Evolutionary conservation across 116 monocot genomes (phyloP).

Genomic region (Posidonia oceanica): DNA sequence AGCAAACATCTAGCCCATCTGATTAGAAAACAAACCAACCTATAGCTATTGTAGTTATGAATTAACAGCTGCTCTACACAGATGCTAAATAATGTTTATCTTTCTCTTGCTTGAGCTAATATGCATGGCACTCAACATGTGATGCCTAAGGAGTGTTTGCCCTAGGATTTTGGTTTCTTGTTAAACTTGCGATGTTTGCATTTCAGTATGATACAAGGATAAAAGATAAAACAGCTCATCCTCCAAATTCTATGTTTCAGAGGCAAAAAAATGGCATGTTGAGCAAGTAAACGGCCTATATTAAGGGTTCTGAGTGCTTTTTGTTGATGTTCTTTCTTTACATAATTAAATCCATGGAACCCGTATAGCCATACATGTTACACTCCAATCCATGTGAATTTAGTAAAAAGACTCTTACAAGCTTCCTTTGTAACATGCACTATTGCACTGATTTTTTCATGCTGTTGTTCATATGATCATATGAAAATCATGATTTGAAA

Average conservation of each 20-base stretch:
- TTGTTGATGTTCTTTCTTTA: no score
- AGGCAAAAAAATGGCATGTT: not conserved
- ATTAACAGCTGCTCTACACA: not conserved
- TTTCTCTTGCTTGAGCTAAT: no score
- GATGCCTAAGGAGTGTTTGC: not conserved
- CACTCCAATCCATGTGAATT: no score
- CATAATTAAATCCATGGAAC: no score
- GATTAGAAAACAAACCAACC: not conserved
- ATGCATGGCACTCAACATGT: no score
- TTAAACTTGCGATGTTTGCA: not conserved
- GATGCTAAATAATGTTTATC: no score
- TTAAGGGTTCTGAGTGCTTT: no score
- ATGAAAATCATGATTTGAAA: conserved; percentile 1
- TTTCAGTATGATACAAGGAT: not conserved
- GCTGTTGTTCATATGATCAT: not conserved
- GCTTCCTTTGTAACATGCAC: not conserved
- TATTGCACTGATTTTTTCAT: not conserved
- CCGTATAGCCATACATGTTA: no score
- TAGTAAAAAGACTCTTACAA: no score
- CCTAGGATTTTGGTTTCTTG: not conserved
- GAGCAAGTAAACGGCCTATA: not conserved
- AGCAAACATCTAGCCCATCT: not conserved
- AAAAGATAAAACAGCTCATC: no score
- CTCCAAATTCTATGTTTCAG: not conserved
- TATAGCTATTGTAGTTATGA: not conserved